Percentiles rank a stretch among this genome's conserved stretches.
These are phyloP conservation scores for Pyracantha coccinea DNA, from an alignment of 331 rosid species.

Conservation along the genomic window DNA sequence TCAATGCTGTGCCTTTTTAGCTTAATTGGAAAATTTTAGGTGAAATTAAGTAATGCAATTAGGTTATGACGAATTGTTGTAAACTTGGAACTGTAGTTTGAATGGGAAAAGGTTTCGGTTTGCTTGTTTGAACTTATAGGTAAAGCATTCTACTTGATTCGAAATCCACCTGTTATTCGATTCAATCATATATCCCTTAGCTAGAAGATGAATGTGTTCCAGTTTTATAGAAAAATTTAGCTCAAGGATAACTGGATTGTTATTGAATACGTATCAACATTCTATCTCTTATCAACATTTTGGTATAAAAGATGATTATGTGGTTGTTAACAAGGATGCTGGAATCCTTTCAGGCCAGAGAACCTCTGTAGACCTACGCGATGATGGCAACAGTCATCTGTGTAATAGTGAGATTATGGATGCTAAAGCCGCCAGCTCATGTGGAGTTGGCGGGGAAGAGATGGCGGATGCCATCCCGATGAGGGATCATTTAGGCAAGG, in stretches of 20 bases:
- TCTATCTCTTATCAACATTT: background rate
- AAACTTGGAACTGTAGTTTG: background rate
- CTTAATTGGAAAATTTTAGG: background rate
- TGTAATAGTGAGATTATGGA: constrained; percentile 21
- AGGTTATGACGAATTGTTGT: background rate
- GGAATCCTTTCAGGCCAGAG: background rate
- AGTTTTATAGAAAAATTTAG: background rate
- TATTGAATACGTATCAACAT: background rate
- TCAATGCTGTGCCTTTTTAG: background rate
- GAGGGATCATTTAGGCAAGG: constrained; percentile 15
- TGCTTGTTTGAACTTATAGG: too few relatives aligned
- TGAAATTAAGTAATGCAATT: background rate
- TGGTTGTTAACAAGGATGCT: background rate
- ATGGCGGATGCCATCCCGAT: constrained; percentile 14
- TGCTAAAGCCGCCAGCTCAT: constrained; percentile 23
- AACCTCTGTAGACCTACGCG: background rate
- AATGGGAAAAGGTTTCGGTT: background rate
- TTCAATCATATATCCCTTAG: background rate
- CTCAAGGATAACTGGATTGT: background rate
- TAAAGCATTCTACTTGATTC: too few relatives aligned
- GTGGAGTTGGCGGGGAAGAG: constrained; percentile 22
- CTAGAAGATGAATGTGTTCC: background rate
- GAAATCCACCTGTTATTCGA: background rate
- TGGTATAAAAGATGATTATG: constrained; percentile 15
- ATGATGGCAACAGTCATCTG: constrained; percentile 21